These are phyloP conservation scores for Globisporangium uncinulatum DNA, from an alignment of 352 stramenopile species.

Conservation along the genomic window DNA sequence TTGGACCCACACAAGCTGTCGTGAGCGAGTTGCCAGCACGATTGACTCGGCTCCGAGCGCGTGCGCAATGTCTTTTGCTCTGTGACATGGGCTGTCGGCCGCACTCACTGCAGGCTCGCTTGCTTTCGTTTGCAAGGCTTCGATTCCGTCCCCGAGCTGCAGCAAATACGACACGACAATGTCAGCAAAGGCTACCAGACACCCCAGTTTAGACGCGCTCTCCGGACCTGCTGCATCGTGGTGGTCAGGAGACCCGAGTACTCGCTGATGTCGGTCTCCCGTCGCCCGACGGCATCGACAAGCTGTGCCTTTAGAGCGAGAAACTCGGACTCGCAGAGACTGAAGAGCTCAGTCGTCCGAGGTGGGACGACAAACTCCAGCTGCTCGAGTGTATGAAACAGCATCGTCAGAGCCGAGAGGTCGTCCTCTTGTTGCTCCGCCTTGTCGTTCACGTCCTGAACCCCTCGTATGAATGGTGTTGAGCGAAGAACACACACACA, in stretches of 20 bases:
- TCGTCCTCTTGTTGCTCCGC: constrained; percentile 41
- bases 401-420: constrained; percentile 36
- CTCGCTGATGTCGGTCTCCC: constrained; percentile 24
- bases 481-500: background rate
- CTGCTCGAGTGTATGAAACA: constrained; percentile 28
- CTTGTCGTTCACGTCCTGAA: constrained; percentile 41
- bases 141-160: constrained; percentile 10
- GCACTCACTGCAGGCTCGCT: constrained; percentile 29
- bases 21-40: constrained; percentile 20
- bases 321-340: constrained; percentile 41
- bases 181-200: background rate
- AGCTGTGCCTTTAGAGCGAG: constrained; percentile 29
- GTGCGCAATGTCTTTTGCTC: constrained; percentile 20
- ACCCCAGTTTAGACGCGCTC: background rate
- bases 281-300: constrained; percentile 18
- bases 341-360: constrained; percentile 21
- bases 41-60: constrained; percentile 25
- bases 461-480: too few species aligned
- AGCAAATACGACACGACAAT: background rate
- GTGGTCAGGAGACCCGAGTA: constrained; percentile 23
- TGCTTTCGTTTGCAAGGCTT: constrained; percentile 21
- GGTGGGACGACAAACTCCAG: constrained; percentile 30
- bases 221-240: constrained; percentile 11
- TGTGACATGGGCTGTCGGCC: constrained; percentile 22
- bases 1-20: constrained; percentile 28